Evolutionary conservation across 441 rosid species (phyloP), one percentile per base, ranked within the genome.

Genomic region (Jatropha podagrica): DNA sequence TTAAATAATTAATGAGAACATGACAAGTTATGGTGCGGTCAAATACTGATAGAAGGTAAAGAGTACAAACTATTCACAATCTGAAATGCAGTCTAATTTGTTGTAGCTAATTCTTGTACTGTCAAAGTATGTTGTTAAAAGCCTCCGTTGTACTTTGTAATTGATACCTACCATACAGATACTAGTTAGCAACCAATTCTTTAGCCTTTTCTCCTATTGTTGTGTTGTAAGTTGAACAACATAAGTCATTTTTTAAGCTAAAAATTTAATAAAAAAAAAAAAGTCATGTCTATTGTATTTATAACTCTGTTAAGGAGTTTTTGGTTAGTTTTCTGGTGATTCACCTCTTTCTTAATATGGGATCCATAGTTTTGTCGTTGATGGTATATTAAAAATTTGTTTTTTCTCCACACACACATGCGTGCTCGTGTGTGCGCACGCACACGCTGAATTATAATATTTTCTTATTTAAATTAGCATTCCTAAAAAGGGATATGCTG

Each of bases 1-100:
- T 84, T 89, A 88, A 85, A 67, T 38, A 64, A 66, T 74, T 44
- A 11, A 46, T 72, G 32, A 69, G 17, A 26, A 46, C 49, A 59
- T 32, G 58, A 15, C 18, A 42, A 76, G 60, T 56, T 46, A 23
- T 70, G 58, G 61, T 40, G 14, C 71, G 51, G 69, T 6, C 0
- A 13, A 48, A 52, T 68, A 54, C 32, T 52, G 68, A 26, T 75
- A 60, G 54, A 74, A 59, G 56, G 77, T 74, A 44, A 73, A 69
- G 68, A 40, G 68, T 3, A 3, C 70, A 6, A n/a, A 44, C 52
- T 37, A 18, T 69, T 23, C 54, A 42, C 70, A 59, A 18, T 44
- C n/a, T 27, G 63, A 63, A 44, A 55, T 14, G 46, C 60, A 40
- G 44, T 54, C 66, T 20, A 3, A 51, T 74, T 37, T 65, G 42